A percentile compares a stretch with the other conserved stretches of the same genome.
Evolutionary conservation across 495 filamentous ascomycete species (phyloP).

Genomic region (Penicillium cinerascens): DNA sequence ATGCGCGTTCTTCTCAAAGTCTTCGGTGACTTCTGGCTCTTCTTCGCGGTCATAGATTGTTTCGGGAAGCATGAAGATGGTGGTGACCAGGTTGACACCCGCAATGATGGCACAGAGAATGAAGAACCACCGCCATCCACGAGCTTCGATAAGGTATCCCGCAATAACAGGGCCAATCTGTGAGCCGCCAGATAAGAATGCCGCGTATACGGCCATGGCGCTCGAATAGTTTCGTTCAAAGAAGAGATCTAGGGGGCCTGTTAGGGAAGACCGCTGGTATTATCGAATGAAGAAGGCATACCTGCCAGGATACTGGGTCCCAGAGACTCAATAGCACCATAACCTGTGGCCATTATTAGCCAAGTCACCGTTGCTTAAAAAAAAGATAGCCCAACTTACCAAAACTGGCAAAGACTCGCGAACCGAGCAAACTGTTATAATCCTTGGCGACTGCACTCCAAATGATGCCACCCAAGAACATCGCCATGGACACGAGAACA

Average conservation of each 20-base stretch:
- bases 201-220: conserved; percentile 38
- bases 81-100: conserved; percentile 26
- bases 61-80: conserved; percentile 30
- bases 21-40: conserved; percentile 6
- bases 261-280: neutral
- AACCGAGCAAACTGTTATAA: conserved; percentile 26
- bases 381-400: conserved; percentile 4
- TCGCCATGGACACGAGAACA: conserved; percentile 39
- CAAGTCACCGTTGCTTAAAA: neutral
- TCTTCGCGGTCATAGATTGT: conserved; percentile 26
- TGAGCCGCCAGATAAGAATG: conserved; percentile 36
- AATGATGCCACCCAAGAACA: conserved; percentile 36
- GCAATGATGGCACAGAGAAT: conserved; percentile 32
- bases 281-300: conserved; percentile 3
- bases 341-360: conserved; percentile 11
- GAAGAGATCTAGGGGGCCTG: conserved; percentile 26
- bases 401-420: conserved; percentile 33
- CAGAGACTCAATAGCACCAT: conserved; percentile 35
- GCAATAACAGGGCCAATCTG: conserved; percentile 32
- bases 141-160: conserved; percentile 26
- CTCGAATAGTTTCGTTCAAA: conserved; percentile 38
- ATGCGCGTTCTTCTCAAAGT: conserved; percentile 13
- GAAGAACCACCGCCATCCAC: conserved; percentile 36
- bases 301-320: conserved; percentile 39
- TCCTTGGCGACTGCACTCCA: conserved; percentile 31